A percentile compares a stretch with the other conserved stretches of the same genome.
Conservation (phyloP, 371 early-diverging fungal genomes). For the Mucor indicus region DNA sequence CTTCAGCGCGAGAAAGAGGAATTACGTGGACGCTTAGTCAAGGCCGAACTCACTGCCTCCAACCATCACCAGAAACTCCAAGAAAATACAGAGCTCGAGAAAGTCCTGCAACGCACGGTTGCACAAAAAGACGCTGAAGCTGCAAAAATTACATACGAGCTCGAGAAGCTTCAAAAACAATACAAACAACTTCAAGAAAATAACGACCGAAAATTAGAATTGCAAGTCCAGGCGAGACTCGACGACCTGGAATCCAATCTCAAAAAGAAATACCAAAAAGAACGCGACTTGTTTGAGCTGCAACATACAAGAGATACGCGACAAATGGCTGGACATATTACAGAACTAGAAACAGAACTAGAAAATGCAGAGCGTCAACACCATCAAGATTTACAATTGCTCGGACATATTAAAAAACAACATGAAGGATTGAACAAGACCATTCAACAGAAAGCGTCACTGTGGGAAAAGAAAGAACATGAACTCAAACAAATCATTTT, state of each 20-base stretch:
- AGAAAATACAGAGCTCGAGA: slow-evolving; percentile 7
- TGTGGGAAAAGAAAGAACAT: slow-evolving; percentile 1
- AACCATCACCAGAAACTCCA: background rate
- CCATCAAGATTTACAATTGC: background rate
- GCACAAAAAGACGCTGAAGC: slow-evolving; percentile 18
- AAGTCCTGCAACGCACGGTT: slow-evolving; percentile 9
- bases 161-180: slow-evolving; percentile 4
- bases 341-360: slow-evolving; percentile 21
- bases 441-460: background rate
- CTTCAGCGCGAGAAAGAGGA: slow-evolving; percentile 1
- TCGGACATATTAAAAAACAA: background rate
- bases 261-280: background rate
- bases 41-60: slow-evolving; percentile 1
- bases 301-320: slow-evolving; percentile 20
- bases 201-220: slow-evolving; percentile 2
- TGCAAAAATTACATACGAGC: background rate
- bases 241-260: slow-evolving; percentile 4
- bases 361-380: slow-evolving; percentile 10
- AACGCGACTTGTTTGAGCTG: slow-evolving; percentile 5
- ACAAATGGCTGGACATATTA: slow-evolving; percentile 10
- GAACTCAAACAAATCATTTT: background rate
- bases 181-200: background rate
- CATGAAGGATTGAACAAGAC: background rate
- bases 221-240: slow-evolving; percentile 3
- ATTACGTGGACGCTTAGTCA: background rate